These are phyloP conservation scores for Triticum timopheevii DNA, from an alignment of 176 grass and related monocot genomes.

Conservation along the genomic window DNA sequence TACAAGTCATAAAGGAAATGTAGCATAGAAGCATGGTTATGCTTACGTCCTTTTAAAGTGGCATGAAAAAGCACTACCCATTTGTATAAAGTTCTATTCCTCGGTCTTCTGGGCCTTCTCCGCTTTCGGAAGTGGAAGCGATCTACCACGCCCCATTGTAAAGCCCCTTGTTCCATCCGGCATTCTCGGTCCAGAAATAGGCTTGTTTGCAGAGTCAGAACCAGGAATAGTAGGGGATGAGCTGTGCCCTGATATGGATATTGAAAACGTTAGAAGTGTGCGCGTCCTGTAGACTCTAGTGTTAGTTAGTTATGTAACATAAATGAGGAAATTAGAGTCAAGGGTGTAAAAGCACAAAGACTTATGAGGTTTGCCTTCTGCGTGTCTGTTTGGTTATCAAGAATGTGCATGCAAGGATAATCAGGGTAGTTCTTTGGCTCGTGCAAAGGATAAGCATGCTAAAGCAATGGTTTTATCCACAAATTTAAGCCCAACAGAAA, in stretches of 20 bases:
- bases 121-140: slow-evolving; percentile 16
- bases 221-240: slow-evolving; percentile 23
- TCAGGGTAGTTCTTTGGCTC: neutral
- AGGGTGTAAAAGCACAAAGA: neutral
- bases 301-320: slow-evolving; percentile 10
- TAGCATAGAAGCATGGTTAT: neutral
- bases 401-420: neutral
- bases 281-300: neutral
- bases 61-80: neutral
- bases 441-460: neutral
- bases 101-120: slow-evolving; percentile 22
- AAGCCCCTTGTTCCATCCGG: slow-evolving; percentile 87
- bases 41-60: neutral
- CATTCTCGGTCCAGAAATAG: slow-evolving; percentile 79
- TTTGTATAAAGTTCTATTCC: slow-evolving; percentile 22
- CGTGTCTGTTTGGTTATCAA: neutral
- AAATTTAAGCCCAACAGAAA: neutral
- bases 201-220: slow-evolving; percentile 50
- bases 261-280: neutral
- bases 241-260: slow-evolving; percentile 4
- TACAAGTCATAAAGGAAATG: neutral
- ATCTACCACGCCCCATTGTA: slow-evolving; percentile 70
- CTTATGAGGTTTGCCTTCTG: neutral
- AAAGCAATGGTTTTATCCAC: neutral
- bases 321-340: neutral